Conservation (phyloP, 2,329 filamentous ascomycete genomes). For the Alternaria conjuncta region DNA sequence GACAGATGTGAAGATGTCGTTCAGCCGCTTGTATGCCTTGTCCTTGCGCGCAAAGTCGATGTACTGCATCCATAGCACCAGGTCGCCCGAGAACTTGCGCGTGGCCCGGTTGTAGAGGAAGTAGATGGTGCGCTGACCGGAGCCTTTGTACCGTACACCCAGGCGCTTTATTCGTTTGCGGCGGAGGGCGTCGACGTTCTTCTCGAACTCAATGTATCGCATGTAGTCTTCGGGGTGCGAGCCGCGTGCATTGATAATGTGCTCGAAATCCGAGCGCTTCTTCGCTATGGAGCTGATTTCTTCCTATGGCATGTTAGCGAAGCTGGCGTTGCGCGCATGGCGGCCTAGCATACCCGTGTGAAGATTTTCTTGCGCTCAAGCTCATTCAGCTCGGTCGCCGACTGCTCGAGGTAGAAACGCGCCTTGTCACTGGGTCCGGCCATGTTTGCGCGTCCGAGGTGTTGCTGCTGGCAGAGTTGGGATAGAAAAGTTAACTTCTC, state of each 20-base stretch:
- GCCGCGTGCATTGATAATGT: slow-evolving; percentile 83
- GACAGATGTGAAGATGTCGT: slow-evolving; percentile 68
- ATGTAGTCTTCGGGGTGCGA: slow-evolving; percentile 76
- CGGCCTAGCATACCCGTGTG: slow-evolving; percentile 63
- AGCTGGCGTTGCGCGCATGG: neutral
- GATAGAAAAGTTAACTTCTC: slow-evolving; percentile 27
- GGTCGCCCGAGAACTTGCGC: slow-evolving; percentile 79
- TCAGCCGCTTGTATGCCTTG: slow-evolving; percentile 67
- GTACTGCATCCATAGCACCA: slow-evolving; percentile 88
- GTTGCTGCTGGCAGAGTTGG: slow-evolving; percentile 15
- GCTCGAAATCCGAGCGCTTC: slow-evolving; percentile 92
- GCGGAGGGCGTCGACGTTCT: slow-evolving; percentile 74
- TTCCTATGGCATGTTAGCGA: slow-evolving; percentile 60
- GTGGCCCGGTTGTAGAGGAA: slow-evolving; percentile 88
- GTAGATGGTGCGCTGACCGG: slow-evolving; percentile 82
- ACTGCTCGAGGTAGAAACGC: slow-evolving; percentile 91
- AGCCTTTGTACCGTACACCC: slow-evolving; percentile 73
- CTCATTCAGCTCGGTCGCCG: slow-evolving; percentile 89
- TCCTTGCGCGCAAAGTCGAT: slow-evolving; percentile 77
- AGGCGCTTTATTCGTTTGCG: slow-evolving; percentile 83
- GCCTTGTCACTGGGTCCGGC: slow-evolving; percentile 89
- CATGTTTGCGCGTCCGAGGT: slow-evolving; percentile 60
- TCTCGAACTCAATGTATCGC: slow-evolving; percentile 77
- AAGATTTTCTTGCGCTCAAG: slow-evolving; percentile 94
- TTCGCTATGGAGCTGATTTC: slow-evolving; percentile 88